Evolutionary conservation across 805 yeast genomes (phyloP), one percentile per base, ranked within the genome.

Genomic region (Metschnikowia drakensbergensis): DNA sequence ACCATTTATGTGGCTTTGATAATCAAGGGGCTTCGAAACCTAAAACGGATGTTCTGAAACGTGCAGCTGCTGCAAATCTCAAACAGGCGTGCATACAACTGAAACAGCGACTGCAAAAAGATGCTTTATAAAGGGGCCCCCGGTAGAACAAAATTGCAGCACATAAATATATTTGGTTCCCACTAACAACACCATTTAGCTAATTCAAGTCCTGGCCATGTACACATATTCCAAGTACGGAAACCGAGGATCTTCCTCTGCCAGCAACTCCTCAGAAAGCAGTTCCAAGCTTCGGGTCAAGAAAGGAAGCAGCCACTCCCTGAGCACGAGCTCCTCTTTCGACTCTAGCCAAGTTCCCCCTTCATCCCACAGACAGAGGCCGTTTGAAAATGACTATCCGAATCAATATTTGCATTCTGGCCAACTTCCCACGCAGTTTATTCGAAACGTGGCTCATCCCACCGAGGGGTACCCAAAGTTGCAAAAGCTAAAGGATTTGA

Each of bases 401-500:
- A 82, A 86, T 54, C 71, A 82, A 54, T 85, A 80, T 58, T 68
- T 89, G 33, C 87, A 83, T 56, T 70, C 84, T 0, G 84, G 83
- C 0, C 67, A 71, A 5, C 64, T 79, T 3, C 95, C 96, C 0
- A 82, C 81, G 40, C 70, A 68, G 25, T 81, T 76, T 57, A 81
- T 91, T 25, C 74, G 84, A 46, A 91, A 91, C 63, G 72, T 80
- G 1, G 69, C 72, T 31, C 77, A 80, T 48, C 84, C 91, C 1
- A 80, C 85, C 1, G 85, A 80, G 46, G 97, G 97, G 2, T 91
- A 91, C 55, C 97, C 97, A 2, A 87, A 87, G 60, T 71, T 91
- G 13, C 87, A 84, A 55, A 76, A 74, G 55, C 67, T 91, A 31
- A 83, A 85, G 53, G 75, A 76, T 35, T 69, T 89, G 57, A 91